These are phyloP conservation scores for Nemania abortiva DNA, from an alignment of 2,329 filamentous ascomycete genomes.

Conservation along the genomic window DNA sequence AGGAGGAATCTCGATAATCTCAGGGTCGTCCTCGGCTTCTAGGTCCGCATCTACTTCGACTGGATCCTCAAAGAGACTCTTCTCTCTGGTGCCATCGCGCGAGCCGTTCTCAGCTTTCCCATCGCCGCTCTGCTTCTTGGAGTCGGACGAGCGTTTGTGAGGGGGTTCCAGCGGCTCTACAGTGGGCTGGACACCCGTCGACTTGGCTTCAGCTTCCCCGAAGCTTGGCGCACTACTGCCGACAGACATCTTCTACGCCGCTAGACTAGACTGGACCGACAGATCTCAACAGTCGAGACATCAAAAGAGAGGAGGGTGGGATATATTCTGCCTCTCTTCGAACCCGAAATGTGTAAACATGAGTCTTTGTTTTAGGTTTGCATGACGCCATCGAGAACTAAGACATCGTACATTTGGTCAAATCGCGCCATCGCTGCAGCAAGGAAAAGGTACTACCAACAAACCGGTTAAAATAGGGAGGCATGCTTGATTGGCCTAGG, in stretches of 20 bases:
- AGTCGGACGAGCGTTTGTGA: slow-evolving; percentile 12
- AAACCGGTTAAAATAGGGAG: slow-evolving; percentile 4
- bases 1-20: slow-evolving; percentile 65
- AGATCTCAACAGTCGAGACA: neutral
- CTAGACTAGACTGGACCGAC: neutral
- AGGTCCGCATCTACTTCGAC: slow-evolving; percentile 48
- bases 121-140: slow-evolving; percentile 14
- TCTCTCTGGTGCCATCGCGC: slow-evolving; percentile 31
- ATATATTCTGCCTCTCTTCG: neutral
- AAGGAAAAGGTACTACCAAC: slow-evolving; percentile 3
- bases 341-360: neutral
- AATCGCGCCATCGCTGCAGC: slow-evolving; percentile 34
- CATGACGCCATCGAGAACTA: slow-evolving; percentile 13
- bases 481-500: slow-evolving; percentile 20
- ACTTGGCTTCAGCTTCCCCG: slow-evolving; percentile 29
- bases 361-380: slow-evolving; percentile 1
- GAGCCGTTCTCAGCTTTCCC: neutral
- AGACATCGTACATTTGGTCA: slow-evolving; percentile 25
- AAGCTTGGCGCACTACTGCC: slow-evolving; percentile 32
- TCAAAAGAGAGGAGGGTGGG: neutral
- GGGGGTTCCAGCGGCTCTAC: slow-evolving; percentile 13
- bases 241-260: slow-evolving; percentile 30
- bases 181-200: slow-evolving; percentile 27
- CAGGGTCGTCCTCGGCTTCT: slow-evolving; percentile 60
- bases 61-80: slow-evolving; percentile 41